Evolutionary conservation across 2,329 filamentous ascomycete species (phyloP), one percentile per base, ranked within the genome.

Genomic region (Xylaria polymorpha): DNA sequence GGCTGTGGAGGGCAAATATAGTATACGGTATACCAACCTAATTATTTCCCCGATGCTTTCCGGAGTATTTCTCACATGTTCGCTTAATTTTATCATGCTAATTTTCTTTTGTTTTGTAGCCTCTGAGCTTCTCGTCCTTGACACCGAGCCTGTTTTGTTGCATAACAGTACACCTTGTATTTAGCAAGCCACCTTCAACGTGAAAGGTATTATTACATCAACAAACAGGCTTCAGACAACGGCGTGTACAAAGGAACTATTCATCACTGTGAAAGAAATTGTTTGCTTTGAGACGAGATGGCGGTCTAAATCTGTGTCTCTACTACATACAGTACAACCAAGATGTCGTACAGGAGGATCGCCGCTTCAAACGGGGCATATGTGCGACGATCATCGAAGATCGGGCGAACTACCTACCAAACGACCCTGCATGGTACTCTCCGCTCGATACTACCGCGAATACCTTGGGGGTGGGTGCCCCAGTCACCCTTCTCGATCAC

Each of bases 351-450:
- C 18, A 44, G 55, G 55, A 64, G 29, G 20, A 67, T 60, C 29
- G 20, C 60, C 20, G 20, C 48, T 37, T 32, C 39, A 41, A 63
- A 59, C 20, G n/a, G 53, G 32, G 4, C 10, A n/a, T 43, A n/a
- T 37, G 20, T 9, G 41, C 46, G 66, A 39, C 41, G 60, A 67
- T 64, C 66, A 48, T 46, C 20, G 46, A 18, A 55, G 25, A 46
- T 50, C 25, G 14, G 43, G 55, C 51, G 22, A 59, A 57, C 58
- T 32, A 43, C 58, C 41, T 22, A 18, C 32, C 15, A 29, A 63
- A 63, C 44, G 51, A 35, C 39, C 39, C 29, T 46, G 59, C 44
- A 55, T 63, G 64, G 58, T 39, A 14, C 25, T 60, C 55, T 35
- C 65, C 65, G 63, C 65, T 35, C 29, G n/a, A 51, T 14, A 46